phyloP scores from a whole-genome alignment of 257 asterid species.

The Orobanche coerulescens region DNA sequence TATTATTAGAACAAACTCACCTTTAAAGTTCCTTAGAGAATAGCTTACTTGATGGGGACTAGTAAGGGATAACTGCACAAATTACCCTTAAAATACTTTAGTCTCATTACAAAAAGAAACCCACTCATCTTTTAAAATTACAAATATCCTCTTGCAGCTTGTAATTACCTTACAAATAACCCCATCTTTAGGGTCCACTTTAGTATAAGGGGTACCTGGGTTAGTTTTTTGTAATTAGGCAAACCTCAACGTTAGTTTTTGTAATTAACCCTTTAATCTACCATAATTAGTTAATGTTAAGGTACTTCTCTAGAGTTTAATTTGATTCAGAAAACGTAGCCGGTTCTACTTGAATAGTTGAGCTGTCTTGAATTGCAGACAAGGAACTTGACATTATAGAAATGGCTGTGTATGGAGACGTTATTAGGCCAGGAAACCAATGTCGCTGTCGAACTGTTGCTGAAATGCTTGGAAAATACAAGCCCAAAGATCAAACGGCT shows the following conservation, averaged over 20 bases:
- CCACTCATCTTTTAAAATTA: too few species aligned
- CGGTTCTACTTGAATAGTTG: not conserved
- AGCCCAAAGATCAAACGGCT: constrained; percentile 48
- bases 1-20: not conserved
- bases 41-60: not conserved
- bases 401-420: constrained; percentile 94
- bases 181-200: too few species aligned
- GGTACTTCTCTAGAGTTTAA: constrained; percentile 5
- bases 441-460: constrained; percentile 89
- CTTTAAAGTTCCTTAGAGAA: not conserved
- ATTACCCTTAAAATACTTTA: too few species aligned
- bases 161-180: too few species aligned
- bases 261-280: not conserved
- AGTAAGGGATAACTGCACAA: too few species aligned
- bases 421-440: constrained; percentile 83
- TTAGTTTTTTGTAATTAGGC: too few species aligned
- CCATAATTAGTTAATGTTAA: not conserved
- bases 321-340: not conserved
- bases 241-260: too few species aligned
- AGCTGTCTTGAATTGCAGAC: constrained; percentile 33
- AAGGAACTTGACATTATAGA: constrained; percentile 79
- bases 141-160: too few species aligned
- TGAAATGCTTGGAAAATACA: constrained; percentile 73
- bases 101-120: too few species aligned
- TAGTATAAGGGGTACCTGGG: too few species aligned